Base-by-base conservation (phyloP, 305 asterid genomes). In the Solanum hybrid region DNA sequence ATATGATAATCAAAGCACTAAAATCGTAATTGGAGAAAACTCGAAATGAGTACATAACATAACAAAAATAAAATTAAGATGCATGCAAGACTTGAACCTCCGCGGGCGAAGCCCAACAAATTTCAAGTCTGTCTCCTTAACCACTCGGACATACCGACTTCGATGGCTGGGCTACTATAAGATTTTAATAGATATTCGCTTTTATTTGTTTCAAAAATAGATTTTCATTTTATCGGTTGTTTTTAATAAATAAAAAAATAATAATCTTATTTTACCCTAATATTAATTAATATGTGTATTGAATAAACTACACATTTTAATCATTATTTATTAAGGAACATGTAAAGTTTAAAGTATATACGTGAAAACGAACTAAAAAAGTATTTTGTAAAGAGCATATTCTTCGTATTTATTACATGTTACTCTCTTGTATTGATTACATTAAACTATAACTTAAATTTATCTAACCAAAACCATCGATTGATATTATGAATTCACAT, bases 101-200 rank as follows among this genome's bases (percentile, higher is more conserved):
- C 97, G 95, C 98, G 97, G 98, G 94, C 96, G 91, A 85, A 96
- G 96, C 98, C 96, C 98, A 94, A 94, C 94, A 94, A 96, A 95
- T 95, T 95, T 96, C 96, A 94, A 94, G 97, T 95, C 94, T 93
- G 94, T 94, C 96, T 94, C 98, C 98, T 95, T 95, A 93, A 95
- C 99, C 96, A 95, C 98, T 95, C 97, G 98, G 96, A 95, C 98
- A 95, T 95, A 95, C 95, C 94, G 95, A 95, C 98, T 2, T n/a
- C 4, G 1, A 56, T 56, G n/a, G 24, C 10, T 56, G 7, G 7
- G 20, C 60, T 46, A 13, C 7, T 46, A 5, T 46, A 46, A 46
- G 3, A 42, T 13, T 42, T 42, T 42, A 42, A 42, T 42, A 42
- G 6, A 46, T 46, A 0, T 5, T 5, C 12, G 7, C 4, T 5